phyloP scores from a whole-genome alignment of 768 basidiomycete genomes.

The Antrodiella citrinella region DNA sequence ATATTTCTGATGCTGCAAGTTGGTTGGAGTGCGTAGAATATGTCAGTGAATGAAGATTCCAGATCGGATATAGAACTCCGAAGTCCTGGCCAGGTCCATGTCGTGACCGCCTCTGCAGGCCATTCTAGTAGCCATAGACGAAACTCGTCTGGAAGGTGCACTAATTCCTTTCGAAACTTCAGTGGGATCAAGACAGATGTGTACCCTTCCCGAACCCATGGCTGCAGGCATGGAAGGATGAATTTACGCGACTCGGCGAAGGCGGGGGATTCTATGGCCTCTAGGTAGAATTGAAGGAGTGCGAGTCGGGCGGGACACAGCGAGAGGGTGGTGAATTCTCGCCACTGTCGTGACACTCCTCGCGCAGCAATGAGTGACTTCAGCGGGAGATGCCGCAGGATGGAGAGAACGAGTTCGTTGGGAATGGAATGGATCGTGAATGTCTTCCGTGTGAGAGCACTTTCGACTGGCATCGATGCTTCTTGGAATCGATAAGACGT shows the following conservation, averaged over 20 bases:
- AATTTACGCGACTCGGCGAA: slow-evolving; percentile 12
- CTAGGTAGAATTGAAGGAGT: slow-evolving; percentile 16
- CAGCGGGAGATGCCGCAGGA: slow-evolving; percentile 17
- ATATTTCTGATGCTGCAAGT: too few relatives aligned
- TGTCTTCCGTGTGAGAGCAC: too few relatives aligned
- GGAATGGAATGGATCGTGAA: slow-evolving; percentile 3
- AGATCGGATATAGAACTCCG: too few relatives aligned
- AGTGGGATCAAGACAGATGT: slow-evolving; percentile 9
- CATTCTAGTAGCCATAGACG: slow-evolving; percentile 20
- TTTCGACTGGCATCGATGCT: too few relatives aligned
- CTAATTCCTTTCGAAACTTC: not conserved
- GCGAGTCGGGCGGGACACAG: slow-evolving; percentile 12
- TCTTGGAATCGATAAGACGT: too few relatives aligned
- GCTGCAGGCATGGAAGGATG: slow-evolving; percentile 10
- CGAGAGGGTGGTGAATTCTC: slow-evolving; percentile 9
- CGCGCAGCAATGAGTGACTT: slow-evolving; percentile 14
- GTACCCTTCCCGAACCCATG: slow-evolving; percentile 13
- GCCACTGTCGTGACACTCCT: slow-evolving; percentile 16
- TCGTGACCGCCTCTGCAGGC: slow-evolving; percentile 17
- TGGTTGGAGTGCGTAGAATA: too few relatives aligned
- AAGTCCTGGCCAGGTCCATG: slow-evolving; percentile 17
- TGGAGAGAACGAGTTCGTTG: slow-evolving; percentile 17
- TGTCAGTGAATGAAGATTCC: too few relatives aligned
- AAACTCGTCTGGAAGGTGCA: slow-evolving; percentile 15
- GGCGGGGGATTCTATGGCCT: slow-evolving; percentile 10